phyloP scores from a whole-genome alignment of 1,284 basidiomycete genomes.

The Ustilago loliicola region DNA sequence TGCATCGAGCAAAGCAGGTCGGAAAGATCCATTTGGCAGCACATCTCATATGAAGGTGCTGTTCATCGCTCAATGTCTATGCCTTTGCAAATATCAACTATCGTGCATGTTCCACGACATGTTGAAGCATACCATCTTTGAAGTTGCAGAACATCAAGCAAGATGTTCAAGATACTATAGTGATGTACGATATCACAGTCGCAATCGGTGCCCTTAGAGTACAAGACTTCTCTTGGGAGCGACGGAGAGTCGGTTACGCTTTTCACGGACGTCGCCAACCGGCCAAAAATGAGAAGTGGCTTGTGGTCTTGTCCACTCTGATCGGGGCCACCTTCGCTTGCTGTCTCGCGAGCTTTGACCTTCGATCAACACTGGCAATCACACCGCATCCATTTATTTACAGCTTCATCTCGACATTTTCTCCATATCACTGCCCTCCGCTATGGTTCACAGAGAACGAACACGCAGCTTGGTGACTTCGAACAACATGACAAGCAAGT shows the following conservation, averaged over 20 bases:
- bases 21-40: not conserved
- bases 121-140: no score
- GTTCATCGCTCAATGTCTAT: no score
- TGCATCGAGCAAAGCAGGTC: not conserved
- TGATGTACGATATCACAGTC: not conserved
- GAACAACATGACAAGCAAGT: no score
- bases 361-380: not conserved
- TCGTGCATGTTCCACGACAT: not conserved
- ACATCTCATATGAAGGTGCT: no score
- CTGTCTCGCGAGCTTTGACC: slow-evolving; percentile 12
- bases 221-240: not conserved
- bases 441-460: not conserved
- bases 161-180: not conserved
- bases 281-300: not conserved
- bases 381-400: not conserved
- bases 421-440: not conserved
- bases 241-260: slow-evolving; percentile 1
- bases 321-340: slow-evolving; percentile 1
- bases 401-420: not conserved
- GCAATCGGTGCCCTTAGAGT: not conserved
- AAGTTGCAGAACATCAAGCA: no score
- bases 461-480: not conserved
- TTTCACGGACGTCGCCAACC: slow-evolving; percentile 33
- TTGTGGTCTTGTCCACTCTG: not conserved
- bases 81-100: no score